A percentile compares a stretch with the other conserved stretches of the same genome.
These are phyloP conservation scores for Cylindricascospora bacillispora DNA, from an alignment of 1,139 yeast genomes.

Conservation along the genomic window DNA sequence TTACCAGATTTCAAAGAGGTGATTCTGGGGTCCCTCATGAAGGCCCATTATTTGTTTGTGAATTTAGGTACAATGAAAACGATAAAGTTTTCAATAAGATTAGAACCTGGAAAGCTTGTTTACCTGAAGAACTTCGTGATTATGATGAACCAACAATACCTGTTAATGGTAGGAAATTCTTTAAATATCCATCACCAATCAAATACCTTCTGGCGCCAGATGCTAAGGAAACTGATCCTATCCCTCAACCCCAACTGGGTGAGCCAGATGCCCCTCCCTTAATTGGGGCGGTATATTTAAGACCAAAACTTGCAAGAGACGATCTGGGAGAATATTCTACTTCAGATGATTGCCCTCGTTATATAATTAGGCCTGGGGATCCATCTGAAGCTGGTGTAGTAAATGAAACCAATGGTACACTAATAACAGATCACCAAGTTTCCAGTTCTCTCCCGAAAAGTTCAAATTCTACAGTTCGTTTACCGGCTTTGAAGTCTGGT, in stretches of 20 bases:
- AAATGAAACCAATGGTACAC: conserved; percentile 23
- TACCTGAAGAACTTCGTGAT: conserved; percentile 91
- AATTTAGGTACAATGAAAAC: conserved; percentile 81
- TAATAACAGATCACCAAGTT: conserved; percentile 15
- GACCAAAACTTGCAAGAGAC: conserved; percentile 64
- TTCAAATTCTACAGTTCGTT: conserved; percentile 12
- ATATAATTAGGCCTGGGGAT: conserved; percentile 35
- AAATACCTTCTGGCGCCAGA: conserved; percentile 61
- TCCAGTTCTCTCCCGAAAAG: conserved; percentile 14
- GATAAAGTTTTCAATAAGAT: conserved; percentile 87
- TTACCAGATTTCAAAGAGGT: conserved; percentile 89
- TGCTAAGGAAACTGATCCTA: conserved; percentile 57
- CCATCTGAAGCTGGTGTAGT: conserved; percentile 25
- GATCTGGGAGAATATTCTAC: conserved; percentile 64
- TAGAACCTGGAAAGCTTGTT: conserved; percentile 96
- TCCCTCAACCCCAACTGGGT: conserved; percentile 72
- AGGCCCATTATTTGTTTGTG: conserved; percentile 87
- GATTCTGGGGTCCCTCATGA: conserved; percentile 77
- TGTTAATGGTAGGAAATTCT: conserved; percentile 42
- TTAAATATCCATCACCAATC: conserved; percentile 73
- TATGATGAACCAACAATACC: conserved; percentile 73
- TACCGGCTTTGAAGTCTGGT: conserved; percentile 12
- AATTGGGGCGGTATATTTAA: conserved; percentile 75
- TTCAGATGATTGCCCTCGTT: conserved; percentile 50
- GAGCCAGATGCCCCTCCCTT: conserved; percentile 81